phyloP scores from a whole-genome alignment of 768 basidiomycete species.

The Suillus clintonianus region DNA sequence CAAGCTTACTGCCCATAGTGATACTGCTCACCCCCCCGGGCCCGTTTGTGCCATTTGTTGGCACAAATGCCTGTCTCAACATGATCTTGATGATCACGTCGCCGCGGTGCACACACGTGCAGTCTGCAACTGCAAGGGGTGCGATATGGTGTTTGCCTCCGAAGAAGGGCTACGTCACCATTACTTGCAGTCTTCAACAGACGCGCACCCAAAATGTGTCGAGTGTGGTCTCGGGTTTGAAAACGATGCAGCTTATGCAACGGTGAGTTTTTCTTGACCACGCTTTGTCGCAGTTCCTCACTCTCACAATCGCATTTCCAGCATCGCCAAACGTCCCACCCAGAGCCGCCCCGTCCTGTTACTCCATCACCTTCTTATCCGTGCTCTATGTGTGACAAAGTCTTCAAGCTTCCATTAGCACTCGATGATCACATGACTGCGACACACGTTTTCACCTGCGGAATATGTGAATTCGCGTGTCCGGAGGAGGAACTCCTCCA shows the following conservation, averaged over 20 bases:
- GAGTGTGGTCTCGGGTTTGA: constrained; percentile 38
- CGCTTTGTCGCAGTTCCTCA: background rate
- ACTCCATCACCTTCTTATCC: background rate
- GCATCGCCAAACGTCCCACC: background rate
- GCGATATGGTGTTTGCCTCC: constrained; percentile 21
- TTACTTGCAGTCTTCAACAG: constrained; percentile 36
- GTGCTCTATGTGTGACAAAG: background rate
- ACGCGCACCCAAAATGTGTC: constrained; percentile 39
- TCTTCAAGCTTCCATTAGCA: background rate
- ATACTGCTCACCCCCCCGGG: constrained; percentile 23
- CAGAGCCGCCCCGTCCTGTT: background rate
- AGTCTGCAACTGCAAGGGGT: constrained; percentile 21
- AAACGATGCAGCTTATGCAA: constrained; percentile 25
- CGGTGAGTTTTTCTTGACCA: constrained; percentile 24
- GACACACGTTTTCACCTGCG: background rate
- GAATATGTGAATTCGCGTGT: background rate
- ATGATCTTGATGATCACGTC: constrained; percentile 30
- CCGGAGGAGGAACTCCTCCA: constrained; percentile 14
- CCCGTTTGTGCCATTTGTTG: constrained; percentile 28
- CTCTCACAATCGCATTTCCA: background rate
- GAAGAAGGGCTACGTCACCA: constrained; percentile 41
- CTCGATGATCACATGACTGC: background rate
- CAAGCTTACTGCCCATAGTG: constrained; percentile 25
- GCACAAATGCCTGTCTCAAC: constrained; percentile 19
- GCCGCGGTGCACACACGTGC: constrained; percentile 28